phyloP scores from a whole-genome alignment of 129 eudicot species.

The Centaurea solstitialis region DNA sequence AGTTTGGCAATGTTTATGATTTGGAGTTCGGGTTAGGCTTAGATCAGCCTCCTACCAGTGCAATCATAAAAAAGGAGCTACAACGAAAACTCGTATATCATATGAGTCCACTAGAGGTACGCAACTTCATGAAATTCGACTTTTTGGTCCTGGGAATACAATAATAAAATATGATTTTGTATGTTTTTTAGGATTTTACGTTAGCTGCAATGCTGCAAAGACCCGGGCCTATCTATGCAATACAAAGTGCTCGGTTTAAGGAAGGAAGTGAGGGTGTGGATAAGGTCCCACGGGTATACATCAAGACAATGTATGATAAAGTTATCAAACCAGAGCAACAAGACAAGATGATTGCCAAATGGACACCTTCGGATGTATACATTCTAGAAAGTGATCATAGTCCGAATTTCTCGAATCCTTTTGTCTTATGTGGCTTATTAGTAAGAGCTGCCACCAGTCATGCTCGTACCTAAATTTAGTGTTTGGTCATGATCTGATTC shows the following conservation, averaged over 20 bases:
- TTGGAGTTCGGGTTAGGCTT: constrained; percentile 52
- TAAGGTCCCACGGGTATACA: constrained; percentile 60
- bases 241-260: constrained; percentile 39
- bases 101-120: constrained; percentile 73
- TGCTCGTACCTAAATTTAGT: not conserved
- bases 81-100: constrained; percentile 60
- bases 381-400: constrained; percentile 76
- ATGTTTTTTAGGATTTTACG: constrained; percentile 51
- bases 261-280: constrained; percentile 40
- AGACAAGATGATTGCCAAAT: constrained; percentile 65
- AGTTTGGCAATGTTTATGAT: constrained; percentile 54
- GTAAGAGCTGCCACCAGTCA: constrained; percentile 36
- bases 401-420: constrained; percentile 75
- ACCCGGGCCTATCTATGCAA: constrained; percentile 59
- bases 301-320: constrained; percentile 53
- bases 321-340: constrained; percentile 68
- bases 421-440: constrained; percentile 61
- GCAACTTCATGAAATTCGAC: not conserved
- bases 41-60: constrained; percentile 63
- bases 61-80: constrained; percentile 43
- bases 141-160: not conserved
- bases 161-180: not conserved
- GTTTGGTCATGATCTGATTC: not conserved
- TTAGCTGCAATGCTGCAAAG: constrained; percentile 65
- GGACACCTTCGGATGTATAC: constrained; percentile 64